Conservation (phyloP, 352 stramenopile species). For the Globisporangium alternatum region DNA sequence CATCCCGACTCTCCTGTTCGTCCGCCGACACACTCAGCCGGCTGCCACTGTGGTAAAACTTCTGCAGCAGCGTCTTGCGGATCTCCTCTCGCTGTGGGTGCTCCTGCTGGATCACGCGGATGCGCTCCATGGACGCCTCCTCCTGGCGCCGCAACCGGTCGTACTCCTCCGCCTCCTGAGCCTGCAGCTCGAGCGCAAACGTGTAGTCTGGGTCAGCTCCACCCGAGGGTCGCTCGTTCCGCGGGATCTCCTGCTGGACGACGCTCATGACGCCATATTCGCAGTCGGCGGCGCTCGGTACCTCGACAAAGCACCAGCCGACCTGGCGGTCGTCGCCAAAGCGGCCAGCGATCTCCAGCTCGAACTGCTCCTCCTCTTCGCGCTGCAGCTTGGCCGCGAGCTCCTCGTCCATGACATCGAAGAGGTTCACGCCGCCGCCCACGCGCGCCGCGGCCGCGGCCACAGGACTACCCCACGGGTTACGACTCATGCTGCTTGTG, state of each 20-base stretch:
- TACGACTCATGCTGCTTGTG: slow-evolving; percentile 18
- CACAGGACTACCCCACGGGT: slow-evolving; percentile 31
- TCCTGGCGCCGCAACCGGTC: slow-evolving; percentile 66
- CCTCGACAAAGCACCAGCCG: slow-evolving; percentile 75
- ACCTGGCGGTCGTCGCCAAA: slow-evolving; percentile 58
- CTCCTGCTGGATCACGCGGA: slow-evolving; percentile 55
- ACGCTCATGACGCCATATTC: slow-evolving; percentile 70
- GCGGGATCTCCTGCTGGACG: slow-evolving; percentile 63
- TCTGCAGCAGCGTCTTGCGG: slow-evolving; percentile 39
- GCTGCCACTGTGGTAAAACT: slow-evolving; percentile 42
- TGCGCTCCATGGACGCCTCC: slow-evolving; percentile 62
- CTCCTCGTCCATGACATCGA: slow-evolving; percentile 72
- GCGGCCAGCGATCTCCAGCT: slow-evolving; percentile 56
- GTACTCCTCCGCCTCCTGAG: slow-evolving; percentile 72
- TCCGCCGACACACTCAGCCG: slow-evolving; percentile 12
- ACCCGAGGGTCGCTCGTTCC: slow-evolving; percentile 27
- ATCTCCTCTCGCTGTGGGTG: slow-evolving; percentile 44
- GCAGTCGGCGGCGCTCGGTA: slow-evolving; percentile 42
- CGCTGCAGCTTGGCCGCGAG: slow-evolving; percentile 64
- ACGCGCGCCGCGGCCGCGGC: slow-evolving; percentile 19
- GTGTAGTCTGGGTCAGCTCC: slow-evolving; percentile 65
- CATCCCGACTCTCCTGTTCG: slow-evolving; percentile 17
- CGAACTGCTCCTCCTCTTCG: slow-evolving; percentile 67
- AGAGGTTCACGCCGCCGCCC: slow-evolving; percentile 38
- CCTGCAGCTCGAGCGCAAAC: slow-evolving; percentile 70